These are phyloP conservation scores for Phytophthora uliginosa DNA, from an alignment of 352 stramenopile species.

Conservation along the genomic window DNA sequence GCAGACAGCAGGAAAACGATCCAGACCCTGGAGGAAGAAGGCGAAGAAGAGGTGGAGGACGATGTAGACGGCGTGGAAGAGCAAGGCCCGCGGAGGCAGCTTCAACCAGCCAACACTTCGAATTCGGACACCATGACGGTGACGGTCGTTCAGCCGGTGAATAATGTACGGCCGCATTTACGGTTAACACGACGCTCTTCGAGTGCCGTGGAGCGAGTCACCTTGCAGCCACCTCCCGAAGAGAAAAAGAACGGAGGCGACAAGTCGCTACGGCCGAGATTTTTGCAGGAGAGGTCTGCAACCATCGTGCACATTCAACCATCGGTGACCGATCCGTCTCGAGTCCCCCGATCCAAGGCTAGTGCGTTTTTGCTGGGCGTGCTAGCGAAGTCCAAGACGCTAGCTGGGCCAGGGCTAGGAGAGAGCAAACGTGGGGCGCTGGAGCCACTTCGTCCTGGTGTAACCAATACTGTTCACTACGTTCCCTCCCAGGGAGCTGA, in stretches of 20 bases:
- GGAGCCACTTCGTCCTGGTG: conserved; percentile 29
- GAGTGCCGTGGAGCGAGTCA: conserved; percentile 9
- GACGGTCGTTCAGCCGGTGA: conserved; percentile 5
- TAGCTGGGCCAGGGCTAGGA: neutral
- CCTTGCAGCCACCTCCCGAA: neutral
- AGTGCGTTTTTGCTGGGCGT: conserved; percentile 65
- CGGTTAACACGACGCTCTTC: conserved; percentile 23
- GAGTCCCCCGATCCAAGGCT: conserved; percentile 60
- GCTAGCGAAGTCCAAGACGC: conserved; percentile 41
- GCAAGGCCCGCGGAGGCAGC: neutral
- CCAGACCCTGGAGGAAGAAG: conserved; percentile 38
- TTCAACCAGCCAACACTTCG: neutral
- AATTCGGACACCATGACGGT: conserved; percentile 3
- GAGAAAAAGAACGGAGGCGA: conserved; percentile 39
- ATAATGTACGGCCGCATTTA: conserved; percentile 2
- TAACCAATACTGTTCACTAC: conserved; percentile 44
- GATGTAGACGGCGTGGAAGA: conserved; percentile 12
- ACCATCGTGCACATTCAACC: conserved; percentile 50
- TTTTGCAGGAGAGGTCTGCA: conserved; percentile 63
- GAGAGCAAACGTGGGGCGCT: conserved; percentile 31
- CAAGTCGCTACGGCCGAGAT: conserved; percentile 51
- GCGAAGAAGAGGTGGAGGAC: conserved; percentile 30
- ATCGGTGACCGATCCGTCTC: conserved; percentile 4
- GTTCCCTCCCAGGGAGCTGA: conserved; percentile 30
- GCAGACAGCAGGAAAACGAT: conserved; percentile 20